A percentile compares a stretch with the other conserved stretches of the same genome.
phyloP scores from a whole-genome alignment of 1,139 yeast genomes.

The Kazachstania sp. region DNA sequence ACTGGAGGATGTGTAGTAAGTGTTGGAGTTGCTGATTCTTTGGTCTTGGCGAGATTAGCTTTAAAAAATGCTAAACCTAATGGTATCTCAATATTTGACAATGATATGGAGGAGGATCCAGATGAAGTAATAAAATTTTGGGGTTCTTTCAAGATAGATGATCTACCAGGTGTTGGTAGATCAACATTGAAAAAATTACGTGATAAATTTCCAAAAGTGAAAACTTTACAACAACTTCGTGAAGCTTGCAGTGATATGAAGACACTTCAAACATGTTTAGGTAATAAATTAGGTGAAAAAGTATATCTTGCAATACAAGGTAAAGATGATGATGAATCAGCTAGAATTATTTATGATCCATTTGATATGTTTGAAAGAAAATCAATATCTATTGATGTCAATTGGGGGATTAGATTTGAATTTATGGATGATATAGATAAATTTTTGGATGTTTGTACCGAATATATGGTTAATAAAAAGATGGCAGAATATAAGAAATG shows the following conservation, averaged over 20 bases:
- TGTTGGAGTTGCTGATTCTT: conserved; percentile 65
- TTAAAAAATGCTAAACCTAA: conserved; percentile 71
- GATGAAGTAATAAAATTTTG: conserved; percentile 36
- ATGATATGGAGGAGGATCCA: conserved; percentile 27
- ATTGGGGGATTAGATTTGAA: conserved; percentile 80
- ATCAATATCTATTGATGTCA: conserved; percentile 79
- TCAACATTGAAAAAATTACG: conserved; percentile 41
- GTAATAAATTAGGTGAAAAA: conserved; percentile 61
- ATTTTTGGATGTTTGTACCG: conserved; percentile 51
- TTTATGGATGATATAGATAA: conserved; percentile 49
- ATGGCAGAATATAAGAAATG: conserved; percentile 40
- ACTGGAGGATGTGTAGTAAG: conserved; percentile 64
- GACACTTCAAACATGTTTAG: conserved; percentile 42
- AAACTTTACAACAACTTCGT: conserved; percentile 6
- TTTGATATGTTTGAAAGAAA: conserved; percentile 48
- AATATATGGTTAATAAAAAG: conserved; percentile 47
- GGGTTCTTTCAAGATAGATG: conserved; percentile 39
- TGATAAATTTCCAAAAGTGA: neutral
- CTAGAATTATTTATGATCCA: conserved; percentile 32
- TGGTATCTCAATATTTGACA: conserved; percentile 36
- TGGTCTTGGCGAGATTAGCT: conserved; percentile 73
- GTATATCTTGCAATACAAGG: conserved; percentile 43
- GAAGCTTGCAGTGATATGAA: neutral
- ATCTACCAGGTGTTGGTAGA: conserved; percentile 82
- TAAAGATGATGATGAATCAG: conserved; percentile 41